Percentiles rank a stretch among this genome's conserved stretches.
Evolutionary conservation across 192 early-diverging fungal genomes (phyloP).

Genomic region (Mortierella alpina): DNA sequence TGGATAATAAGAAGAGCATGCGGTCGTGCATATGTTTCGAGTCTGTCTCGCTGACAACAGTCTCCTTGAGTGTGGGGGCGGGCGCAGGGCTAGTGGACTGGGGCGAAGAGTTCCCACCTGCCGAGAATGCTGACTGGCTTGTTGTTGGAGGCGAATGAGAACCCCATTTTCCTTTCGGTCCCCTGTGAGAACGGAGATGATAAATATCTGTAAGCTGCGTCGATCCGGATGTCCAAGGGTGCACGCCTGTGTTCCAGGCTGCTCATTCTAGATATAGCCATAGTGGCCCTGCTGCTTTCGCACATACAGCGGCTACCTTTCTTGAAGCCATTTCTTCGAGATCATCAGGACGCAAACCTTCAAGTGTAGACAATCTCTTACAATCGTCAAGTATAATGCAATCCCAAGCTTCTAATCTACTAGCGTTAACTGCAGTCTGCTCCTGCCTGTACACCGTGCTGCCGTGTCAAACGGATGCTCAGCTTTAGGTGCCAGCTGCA

Average conservation of each 20-base stretch:
- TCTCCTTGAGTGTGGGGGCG: slow-evolving; percentile 24
- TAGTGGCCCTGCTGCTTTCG: background rate
- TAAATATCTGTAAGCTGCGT: background rate
- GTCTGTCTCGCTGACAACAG: slow-evolving; percentile 37
- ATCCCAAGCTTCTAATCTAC: no score
- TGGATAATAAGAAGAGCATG: slow-evolving; percentile 71
- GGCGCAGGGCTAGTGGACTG: background rate
- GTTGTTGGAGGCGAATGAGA: slow-evolving; percentile 30
- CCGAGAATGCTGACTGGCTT: slow-evolving; percentile 1
- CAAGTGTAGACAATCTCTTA: no score
- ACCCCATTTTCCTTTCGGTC: slow-evolving; percentile 33
- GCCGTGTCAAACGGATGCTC: no score
- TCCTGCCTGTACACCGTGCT: no score
- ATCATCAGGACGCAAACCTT: no score
- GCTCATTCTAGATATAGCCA: background rate
- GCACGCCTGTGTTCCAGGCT: background rate
- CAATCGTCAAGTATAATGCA: no score
- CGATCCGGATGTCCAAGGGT: background rate
- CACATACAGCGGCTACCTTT: background rate
- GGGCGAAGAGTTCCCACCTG: background rate
- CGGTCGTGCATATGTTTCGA: slow-evolving; percentile 69
- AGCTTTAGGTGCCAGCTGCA: no score
- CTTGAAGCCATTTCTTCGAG: background rate
- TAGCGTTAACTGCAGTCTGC: no score
- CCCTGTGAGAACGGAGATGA: slow-evolving; percentile 7